phyloP scores from a whole-genome alignment of 805 yeast species.

The Kazachstania taianensis region DNA sequence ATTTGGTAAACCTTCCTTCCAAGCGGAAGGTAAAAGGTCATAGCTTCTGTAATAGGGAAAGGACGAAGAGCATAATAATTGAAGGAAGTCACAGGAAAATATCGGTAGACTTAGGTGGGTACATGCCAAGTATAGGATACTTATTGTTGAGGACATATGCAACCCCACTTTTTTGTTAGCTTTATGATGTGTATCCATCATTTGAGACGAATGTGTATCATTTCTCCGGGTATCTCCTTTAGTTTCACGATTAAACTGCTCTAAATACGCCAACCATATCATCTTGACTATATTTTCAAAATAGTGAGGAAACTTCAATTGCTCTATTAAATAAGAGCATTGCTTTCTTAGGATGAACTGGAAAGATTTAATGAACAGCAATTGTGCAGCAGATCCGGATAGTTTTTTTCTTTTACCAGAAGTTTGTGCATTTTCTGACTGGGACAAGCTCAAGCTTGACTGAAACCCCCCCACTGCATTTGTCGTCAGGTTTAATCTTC shows the following conservation, averaged over 20 bases:
- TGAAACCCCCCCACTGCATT: conserved; percentile 33
- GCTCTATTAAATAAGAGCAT: conserved; percentile 31
- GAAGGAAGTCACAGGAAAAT: conserved; percentile 39
- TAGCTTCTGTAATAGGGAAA: conserved; percentile 41
- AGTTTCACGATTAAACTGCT: background rate
- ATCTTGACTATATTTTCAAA: conserved; percentile 30
- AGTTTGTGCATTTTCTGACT: conserved; percentile 13
- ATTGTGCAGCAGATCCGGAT: conserved; percentile 41
- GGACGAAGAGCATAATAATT: conserved; percentile 33
- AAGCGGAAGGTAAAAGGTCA: conserved; percentile 31
- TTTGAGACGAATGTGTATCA: conserved; percentile 9
- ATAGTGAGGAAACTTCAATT: conserved; percentile 23
- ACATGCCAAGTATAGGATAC: conserved; percentile 43
- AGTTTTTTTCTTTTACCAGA: conserved; percentile 17
- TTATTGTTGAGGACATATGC: conserved; percentile 21
- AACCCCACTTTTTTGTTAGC: conserved; percentile 9
- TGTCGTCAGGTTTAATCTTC: conserved; percentile 45
- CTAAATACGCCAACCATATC: conserved; percentile 29
- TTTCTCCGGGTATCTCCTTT: conserved; percentile 3
- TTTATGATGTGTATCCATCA: conserved; percentile 8
- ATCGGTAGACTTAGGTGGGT: conserved; percentile 40
- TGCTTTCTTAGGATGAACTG: conserved; percentile 46
- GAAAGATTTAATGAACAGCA: conserved; percentile 35
- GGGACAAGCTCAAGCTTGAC: conserved; percentile 25
- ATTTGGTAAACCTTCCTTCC: conserved; percentile 32